Percentiles rank a stretch among this genome's conserved stretches.
phyloP scores from a whole-genome alignment of 176 grass and related monocot genomes.

The Zizania latifolia region DNA sequence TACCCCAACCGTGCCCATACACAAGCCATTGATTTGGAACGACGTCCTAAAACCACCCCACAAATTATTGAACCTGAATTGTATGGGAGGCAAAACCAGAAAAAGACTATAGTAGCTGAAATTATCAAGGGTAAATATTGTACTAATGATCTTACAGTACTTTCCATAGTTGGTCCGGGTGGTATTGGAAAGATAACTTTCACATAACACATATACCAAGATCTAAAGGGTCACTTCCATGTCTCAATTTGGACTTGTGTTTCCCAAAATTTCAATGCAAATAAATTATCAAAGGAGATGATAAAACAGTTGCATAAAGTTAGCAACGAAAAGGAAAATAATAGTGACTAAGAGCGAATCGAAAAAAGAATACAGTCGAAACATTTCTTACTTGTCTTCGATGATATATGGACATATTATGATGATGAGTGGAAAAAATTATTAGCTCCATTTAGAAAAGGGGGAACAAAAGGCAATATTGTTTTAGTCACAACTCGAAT shows the following conservation, averaged over 20 bases:
- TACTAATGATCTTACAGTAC: neutral
- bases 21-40: neutral
- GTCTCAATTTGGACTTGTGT: conserved; percentile 31
- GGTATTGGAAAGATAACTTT: conserved; percentile 50
- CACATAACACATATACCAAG: conserved; percentile 21
- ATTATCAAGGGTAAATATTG: neutral
- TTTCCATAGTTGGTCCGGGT: conserved; percentile 36
- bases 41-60: neutral
- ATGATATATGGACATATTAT: conserved; percentile 22
- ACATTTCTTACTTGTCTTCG: conserved; percentile 10
- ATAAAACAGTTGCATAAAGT: neutral
- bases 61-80: too few relatives aligned
- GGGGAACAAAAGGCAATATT: too few relatives aligned
- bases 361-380: conserved; percentile 1
- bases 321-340: neutral
- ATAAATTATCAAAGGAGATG: neutral
- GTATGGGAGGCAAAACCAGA: conserved; percentile 4
- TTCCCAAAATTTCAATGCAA: conserved; percentile 8
- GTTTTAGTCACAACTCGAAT: too few relatives aligned
- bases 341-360: neutral
- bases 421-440: conserved; percentile 17
- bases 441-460: neutral
- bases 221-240: neutral
- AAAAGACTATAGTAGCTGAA: neutral
- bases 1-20: neutral